These are phyloP conservation scores for Hypholoma fasciculare DNA, from an alignment of 768 basidiomycete species.

Conservation along the genomic window DNA sequence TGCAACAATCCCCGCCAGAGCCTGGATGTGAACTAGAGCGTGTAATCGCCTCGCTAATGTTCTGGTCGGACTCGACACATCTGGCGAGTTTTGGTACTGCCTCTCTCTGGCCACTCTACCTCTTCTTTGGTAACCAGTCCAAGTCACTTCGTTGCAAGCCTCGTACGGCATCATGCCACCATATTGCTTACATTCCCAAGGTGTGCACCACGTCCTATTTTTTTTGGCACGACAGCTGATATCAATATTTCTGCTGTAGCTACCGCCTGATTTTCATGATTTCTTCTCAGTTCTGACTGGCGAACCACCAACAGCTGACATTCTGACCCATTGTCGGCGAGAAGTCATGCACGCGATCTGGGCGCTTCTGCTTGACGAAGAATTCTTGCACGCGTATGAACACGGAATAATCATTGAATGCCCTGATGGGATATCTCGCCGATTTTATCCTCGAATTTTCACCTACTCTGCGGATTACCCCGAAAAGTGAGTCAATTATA, in stretches of 20 bases:
- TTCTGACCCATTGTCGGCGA: constrained; percentile 16
- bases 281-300: constrained; percentile 5
- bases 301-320: not conserved
- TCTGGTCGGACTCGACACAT: constrained; percentile 6
- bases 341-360: constrained; percentile 32
- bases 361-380: constrained; percentile 19
- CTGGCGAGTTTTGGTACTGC: constrained; percentile 30
- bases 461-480: constrained; percentile 37
- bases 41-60: not conserved
- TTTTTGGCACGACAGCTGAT: not conserved
- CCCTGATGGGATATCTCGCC: constrained; percentile 25
- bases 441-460: constrained; percentile 31
- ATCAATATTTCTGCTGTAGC: constrained; percentile 2
- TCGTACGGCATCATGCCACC: constrained; percentile 23
- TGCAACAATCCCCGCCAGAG: no score
- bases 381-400: constrained; percentile 20
- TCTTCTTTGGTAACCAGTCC: no score
- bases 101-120: constrained; percentile 40
- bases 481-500: constrained; percentile 15
- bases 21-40: constrained; percentile 11
- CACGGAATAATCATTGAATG: constrained; percentile 31
- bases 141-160: constrained; percentile 37
- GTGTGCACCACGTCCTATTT: constrained; percentile 1
- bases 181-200: constrained; percentile 39
- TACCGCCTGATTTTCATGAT: constrained; percentile 15